Percentiles rank a stretch among this genome's conserved stretches.
phyloP scores from a whole-genome alignment of 23 red algal genomes.

The Gracilaria gracilis region DNA sequence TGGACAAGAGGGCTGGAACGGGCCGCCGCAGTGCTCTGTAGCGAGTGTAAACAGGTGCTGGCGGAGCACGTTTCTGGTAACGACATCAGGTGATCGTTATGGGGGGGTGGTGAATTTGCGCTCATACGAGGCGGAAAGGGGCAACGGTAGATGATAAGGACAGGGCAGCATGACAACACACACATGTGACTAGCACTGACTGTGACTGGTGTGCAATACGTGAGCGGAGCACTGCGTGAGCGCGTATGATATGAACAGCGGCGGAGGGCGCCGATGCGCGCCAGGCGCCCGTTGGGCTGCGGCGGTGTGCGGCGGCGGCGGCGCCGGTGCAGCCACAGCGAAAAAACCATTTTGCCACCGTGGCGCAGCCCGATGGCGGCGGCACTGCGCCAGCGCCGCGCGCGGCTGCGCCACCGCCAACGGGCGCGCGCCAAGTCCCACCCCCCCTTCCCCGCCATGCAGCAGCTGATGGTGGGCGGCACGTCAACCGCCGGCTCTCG shows the following conservation, averaged over 20 bases:
- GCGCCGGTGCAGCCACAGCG: not conserved
- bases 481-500: too few species aligned
- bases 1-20: not conserved
- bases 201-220: not conserved
- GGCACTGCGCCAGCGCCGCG: not conserved
- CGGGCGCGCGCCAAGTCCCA: not conserved
- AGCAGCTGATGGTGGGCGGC: too few species aligned
- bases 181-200: not conserved
- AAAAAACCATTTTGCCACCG: too few species aligned
- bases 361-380: not conserved
- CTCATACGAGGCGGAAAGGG: not conserved
- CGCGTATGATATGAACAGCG: too few species aligned
- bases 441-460: too few species aligned
- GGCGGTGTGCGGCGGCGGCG: not conserved
- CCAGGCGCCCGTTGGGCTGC: not conserved
- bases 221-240: too few species aligned
- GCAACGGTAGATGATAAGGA: not conserved
- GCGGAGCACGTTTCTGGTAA: not conserved
- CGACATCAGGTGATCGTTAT: not conserved
- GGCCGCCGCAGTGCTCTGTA: not conserved
- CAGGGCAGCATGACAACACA: not conserved
- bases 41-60: not conserved
- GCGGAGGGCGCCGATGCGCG: too few species aligned
- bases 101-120: slow-evolving; percentile 3
- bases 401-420: not conserved